These are phyloP conservation scores for Clavispora vitiphila DNA, from an alignment of 805 yeast species.

Conservation along the genomic window DNA sequence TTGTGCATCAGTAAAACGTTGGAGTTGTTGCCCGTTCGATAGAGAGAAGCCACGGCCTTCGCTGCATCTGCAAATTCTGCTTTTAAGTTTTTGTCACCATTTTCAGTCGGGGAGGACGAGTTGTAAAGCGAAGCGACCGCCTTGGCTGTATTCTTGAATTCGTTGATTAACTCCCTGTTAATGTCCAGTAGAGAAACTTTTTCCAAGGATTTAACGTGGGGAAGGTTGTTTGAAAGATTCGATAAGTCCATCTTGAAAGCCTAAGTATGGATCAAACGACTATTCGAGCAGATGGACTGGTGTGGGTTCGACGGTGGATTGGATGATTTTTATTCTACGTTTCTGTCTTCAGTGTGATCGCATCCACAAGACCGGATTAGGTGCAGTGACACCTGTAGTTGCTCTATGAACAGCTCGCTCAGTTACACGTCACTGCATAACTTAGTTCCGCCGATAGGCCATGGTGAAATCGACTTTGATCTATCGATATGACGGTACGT, in stretches of 20 bases:
- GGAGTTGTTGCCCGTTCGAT: slow-evolving; percentile 54
- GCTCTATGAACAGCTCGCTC: neutral
- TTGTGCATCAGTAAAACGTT: slow-evolving; percentile 42
- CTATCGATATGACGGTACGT: slow-evolving; percentile 58
- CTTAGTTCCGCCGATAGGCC: too few relatives aligned
- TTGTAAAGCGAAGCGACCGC: slow-evolving; percentile 54
- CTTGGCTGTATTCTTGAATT: slow-evolving; percentile 67
- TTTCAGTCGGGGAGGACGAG: slow-evolving; percentile 4
- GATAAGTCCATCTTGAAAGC: slow-evolving; percentile 51
- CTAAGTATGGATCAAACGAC: too few relatives aligned
- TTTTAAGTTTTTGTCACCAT: neutral
- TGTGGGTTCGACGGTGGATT: too few relatives aligned
- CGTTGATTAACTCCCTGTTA: slow-evolving; percentile 50
- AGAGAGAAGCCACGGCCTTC: slow-evolving; percentile 44
- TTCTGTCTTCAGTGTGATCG: neutral
- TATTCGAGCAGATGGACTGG: too few relatives aligned
- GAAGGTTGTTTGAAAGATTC: slow-evolving; percentile 51
- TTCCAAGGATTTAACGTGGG: slow-evolving; percentile 46
- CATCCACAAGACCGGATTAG: too few relatives aligned
- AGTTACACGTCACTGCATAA: neutral
- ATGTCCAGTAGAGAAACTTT: slow-evolving; percentile 45
- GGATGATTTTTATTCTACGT: neutral
- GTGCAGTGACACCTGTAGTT: too few relatives aligned
- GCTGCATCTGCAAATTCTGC: slow-evolving; percentile 39
- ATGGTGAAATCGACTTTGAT: slow-evolving; percentile 69